Conservation (phyloP, 306 rosid genomes). For the Oxytropis ochrocephala region DNA sequence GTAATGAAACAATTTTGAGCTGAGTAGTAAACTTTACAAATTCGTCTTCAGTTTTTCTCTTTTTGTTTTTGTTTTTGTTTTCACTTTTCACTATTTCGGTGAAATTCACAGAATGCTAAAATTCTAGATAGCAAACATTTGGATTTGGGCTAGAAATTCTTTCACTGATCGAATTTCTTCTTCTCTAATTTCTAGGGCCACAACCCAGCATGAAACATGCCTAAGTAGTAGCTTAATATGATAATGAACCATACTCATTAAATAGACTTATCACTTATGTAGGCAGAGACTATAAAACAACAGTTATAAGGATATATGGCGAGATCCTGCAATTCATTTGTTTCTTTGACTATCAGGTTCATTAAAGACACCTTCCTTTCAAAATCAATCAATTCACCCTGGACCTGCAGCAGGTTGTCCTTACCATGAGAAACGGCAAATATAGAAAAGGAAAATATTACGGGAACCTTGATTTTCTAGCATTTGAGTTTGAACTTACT, state of each 20-base stretch:
- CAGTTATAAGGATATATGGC: slow-evolving; percentile 59
- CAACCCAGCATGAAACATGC: neutral
- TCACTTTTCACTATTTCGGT: neutral
- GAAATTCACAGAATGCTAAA: neutral
- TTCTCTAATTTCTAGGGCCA: neutral
- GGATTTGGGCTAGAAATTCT: neutral
- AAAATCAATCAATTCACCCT: slow-evolving; percentile 37
- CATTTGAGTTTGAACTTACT: slow-evolving; percentile 32
- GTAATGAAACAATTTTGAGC: slow-evolving; percentile 11
- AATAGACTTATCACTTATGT: too few species aligned
- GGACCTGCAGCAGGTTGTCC: slow-evolving; percentile 51
- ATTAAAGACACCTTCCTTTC: slow-evolving; percentile 53
- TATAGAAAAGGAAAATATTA: neutral
- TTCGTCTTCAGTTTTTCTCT: neutral
- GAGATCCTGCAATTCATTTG: slow-evolving; percentile 41
- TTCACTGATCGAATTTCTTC: neutral
- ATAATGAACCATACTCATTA: neutral
- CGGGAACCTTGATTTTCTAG: neutral
- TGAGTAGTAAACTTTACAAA: neutral
- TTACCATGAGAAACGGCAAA: slow-evolving; percentile 5
- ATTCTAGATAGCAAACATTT: neutral
- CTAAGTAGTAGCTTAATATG: neutral
- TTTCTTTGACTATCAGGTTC: slow-evolving; percentile 38
- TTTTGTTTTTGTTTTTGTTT: neutral
- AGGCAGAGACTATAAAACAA: neutral